A percentile compares a stretch with the other conserved stretches of the same genome.
Conservation (phyloP, 208 protist species). For the Trypanosoma avium region DNA sequence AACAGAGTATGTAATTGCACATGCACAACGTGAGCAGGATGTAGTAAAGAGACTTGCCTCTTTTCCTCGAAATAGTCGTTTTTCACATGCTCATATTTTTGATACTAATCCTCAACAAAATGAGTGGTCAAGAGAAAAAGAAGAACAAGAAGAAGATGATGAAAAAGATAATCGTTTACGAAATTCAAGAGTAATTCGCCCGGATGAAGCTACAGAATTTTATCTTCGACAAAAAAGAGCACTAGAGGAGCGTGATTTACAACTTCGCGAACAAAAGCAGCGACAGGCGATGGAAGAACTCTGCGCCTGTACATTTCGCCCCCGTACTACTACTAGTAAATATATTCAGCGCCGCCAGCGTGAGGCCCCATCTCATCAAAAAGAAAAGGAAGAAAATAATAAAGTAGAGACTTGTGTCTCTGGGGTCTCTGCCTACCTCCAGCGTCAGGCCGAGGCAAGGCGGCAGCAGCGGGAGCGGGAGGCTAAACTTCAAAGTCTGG, state of each 20-base stretch:
- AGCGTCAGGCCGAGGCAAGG: slow-evolving; percentile 56
- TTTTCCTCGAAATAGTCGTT: slow-evolving; percentile 1
- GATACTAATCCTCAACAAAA: neutral
- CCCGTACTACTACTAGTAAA: slow-evolving; percentile 44
- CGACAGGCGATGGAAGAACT: slow-evolving; percentile 45
- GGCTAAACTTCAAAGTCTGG: slow-evolving; percentile 41
- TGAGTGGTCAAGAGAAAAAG: neutral
- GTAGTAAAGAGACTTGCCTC: slow-evolving; percentile 65
- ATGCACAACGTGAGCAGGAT: slow-evolving; percentile 47
- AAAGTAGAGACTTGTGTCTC: slow-evolving; percentile 30
- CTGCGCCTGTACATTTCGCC: slow-evolving; percentile 81
- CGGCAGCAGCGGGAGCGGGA: slow-evolving; percentile 47
- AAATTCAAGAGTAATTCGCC: slow-evolving; percentile 10
- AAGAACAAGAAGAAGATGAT: slow-evolving; percentile 9
- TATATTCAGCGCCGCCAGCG: slow-evolving; percentile 18
- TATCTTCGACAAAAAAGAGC: slow-evolving; percentile 53
- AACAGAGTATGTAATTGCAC: slow-evolving; percentile 47
- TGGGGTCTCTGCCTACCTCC: slow-evolving; percentile 58
- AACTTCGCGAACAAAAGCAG: slow-evolving; percentile 29
- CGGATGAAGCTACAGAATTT: slow-evolving; percentile 45
- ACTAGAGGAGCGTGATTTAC: slow-evolving; percentile 28
- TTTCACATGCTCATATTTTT: slow-evolving; percentile 3
- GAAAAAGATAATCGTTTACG: neutral
- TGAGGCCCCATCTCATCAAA: neutral
- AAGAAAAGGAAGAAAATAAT: neutral